Evolutionary conservation across 805 yeast genomes (phyloP).

Genomic region (Clavispora phyllophila): DNA sequence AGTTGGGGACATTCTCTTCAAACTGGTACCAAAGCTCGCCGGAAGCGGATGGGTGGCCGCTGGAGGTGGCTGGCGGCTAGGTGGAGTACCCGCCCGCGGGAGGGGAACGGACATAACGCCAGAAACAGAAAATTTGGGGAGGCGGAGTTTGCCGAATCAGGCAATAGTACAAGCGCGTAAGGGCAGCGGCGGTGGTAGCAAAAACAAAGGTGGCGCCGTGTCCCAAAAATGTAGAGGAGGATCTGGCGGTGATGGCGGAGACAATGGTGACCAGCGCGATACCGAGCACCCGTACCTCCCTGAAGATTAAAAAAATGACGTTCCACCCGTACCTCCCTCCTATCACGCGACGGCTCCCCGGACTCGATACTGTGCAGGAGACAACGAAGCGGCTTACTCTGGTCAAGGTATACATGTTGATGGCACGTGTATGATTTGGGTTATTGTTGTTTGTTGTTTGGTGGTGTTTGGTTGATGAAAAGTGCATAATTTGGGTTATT

Average conservation of each 20-base stretch:
- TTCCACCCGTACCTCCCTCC: not conserved
- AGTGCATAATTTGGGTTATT: no score
- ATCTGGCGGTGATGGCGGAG: not conserved
- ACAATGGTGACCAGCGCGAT: not conserved
- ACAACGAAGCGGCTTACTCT: no score
- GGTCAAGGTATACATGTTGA: no score
- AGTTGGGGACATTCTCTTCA: not conserved
- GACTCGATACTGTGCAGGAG: no score
- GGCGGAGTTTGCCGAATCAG: not conserved
- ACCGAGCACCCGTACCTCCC: not conserved
- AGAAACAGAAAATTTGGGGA: not conserved
- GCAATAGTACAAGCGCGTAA: not conserved
- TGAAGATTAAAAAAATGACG: not conserved
- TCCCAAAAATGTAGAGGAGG: not conserved
- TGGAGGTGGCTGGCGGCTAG: not conserved
- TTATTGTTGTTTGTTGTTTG: no score
- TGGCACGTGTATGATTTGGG: no score
- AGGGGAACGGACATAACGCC: not conserved
- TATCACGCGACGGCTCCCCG: no score
- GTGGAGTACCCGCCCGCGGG: not conserved
- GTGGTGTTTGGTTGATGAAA: no score
- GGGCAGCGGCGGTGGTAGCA: not conserved
- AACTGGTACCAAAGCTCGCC: not conserved
- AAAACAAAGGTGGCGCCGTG: not conserved
- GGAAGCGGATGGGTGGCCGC: not conserved